phyloP scores from a whole-genome alignment of 176 grass and related monocot genomes.

The Otatea glauca region DNA sequence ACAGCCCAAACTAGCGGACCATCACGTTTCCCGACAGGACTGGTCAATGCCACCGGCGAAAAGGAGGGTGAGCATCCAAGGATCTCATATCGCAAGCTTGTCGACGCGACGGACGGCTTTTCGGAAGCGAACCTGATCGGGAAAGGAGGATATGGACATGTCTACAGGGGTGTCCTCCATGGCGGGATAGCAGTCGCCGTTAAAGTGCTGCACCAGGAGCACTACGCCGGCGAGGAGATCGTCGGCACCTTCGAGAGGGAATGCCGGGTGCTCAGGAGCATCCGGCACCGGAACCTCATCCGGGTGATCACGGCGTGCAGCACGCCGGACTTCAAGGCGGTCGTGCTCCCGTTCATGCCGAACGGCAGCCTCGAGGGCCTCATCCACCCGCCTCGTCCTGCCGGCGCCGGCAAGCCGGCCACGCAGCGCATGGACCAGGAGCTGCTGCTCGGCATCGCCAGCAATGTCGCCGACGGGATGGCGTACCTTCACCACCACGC shows the following conservation, averaged over 20 bases:
- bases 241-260: constrained; percentile 70
- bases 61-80: constrained; percentile 54
- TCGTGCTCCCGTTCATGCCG: constrained; percentile 80
- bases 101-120: constrained; percentile 63
- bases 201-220: constrained; percentile 58
- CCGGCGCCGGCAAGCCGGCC: neutral
- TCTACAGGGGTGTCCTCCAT: constrained; percentile 60
- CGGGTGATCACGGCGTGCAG: constrained; percentile 80
- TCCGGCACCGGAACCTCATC: constrained; percentile 77
- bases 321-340: constrained; percentile 76
- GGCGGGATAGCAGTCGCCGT: constrained; percentile 53
- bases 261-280: constrained; percentile 66
- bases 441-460: constrained; percentile 57
- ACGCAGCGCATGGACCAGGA: constrained; percentile 29
- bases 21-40: neutral
- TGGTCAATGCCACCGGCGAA: constrained; percentile 16
- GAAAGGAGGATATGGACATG: constrained; percentile 56
- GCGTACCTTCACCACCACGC: constrained; percentile 80
- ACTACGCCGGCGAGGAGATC: constrained; percentile 15
- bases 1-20: neutral
- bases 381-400: constrained; percentile 44
- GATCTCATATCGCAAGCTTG: constrained; percentile 68
- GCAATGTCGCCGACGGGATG: constrained; percentile 69
- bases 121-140: constrained; percentile 56
- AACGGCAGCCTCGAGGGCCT: constrained; percentile 75